Conservation (phyloP, 2,329 filamentous ascomycete genomes). For the Microsporum canis region DNA sequence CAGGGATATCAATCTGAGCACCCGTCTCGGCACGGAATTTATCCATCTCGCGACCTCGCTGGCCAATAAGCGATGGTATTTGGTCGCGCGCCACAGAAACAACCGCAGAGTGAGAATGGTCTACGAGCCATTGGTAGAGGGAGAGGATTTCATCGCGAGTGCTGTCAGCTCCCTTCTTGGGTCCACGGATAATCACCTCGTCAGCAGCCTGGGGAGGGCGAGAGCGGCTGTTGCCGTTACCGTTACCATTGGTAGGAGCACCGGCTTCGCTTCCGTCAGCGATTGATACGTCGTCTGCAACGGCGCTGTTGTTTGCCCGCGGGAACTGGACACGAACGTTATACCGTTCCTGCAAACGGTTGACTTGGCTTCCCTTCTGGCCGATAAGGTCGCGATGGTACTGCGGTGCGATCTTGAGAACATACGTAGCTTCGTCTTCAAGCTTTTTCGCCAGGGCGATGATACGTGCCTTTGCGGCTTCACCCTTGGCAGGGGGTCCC, state of each 20-base stretch:
- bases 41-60: conserved; percentile 82
- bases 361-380: conserved; percentile 74
- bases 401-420: conserved; percentile 82
- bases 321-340: conserved; percentile 95
- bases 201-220: conserved; percentile 66
- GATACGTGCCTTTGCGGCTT: conserved; percentile 75
- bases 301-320: conserved; percentile 40
- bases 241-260: conserved; percentile 43
- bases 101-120: conserved; percentile 69
- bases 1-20: conserved; percentile 84
- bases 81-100: conserved; percentile 84
- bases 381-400: conserved; percentile 93
- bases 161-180: conserved; percentile 83
- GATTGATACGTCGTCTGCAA: conserved; percentile 57
- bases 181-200: conserved; percentile 82
- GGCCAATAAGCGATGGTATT: conserved; percentile 84
- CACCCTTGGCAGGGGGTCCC: conserved; percentile 88
- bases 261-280: conserved; percentile 57
- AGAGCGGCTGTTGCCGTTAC: background rate
- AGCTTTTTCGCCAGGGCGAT: conserved; percentile 65
- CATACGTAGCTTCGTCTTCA: conserved; percentile 80
- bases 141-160: conserved; percentile 85
- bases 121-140: conserved; percentile 77
- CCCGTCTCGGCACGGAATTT: conserved; percentile 73
- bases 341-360: conserved; percentile 84